A percentile compares a stretch with the other conserved stretches of the same genome.
Evolutionary conservation across 225 moss, liverwort and hornwort species (phyloP).

Genomic region (Pleurozium schreberi): DNA sequence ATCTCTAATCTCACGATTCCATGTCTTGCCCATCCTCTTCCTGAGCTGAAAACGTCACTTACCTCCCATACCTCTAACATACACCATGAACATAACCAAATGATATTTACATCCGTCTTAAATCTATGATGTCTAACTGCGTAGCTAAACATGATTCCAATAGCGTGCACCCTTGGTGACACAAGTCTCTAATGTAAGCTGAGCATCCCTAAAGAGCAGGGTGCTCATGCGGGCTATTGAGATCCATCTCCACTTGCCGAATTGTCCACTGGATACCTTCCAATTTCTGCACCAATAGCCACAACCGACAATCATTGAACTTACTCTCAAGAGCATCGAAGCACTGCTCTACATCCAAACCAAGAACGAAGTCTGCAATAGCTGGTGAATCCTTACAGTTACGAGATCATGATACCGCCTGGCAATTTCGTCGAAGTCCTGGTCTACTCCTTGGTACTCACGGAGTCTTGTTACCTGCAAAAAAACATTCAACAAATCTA

Average conservation of each 20-base stretch:
- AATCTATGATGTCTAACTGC: background rate
- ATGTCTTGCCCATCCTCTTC: background rate
- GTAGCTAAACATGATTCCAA: background rate
- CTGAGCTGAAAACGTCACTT: background rate
- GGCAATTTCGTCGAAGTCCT: constrained; percentile 90
- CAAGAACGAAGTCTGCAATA: background rate
- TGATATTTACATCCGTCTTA: background rate
- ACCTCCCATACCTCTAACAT: background rate
- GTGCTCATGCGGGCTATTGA: constrained; percentile 53
- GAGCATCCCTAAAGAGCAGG: background rate
- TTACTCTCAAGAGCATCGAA: background rate
- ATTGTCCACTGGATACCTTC: constrained; percentile 96
- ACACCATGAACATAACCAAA: background rate
- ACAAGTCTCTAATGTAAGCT: background rate
- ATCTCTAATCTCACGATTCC: background rate
- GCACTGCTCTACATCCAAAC: background rate
- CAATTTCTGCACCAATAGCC: constrained; percentile 53
- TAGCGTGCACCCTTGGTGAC: background rate
- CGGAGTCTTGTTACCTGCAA: constrained; percentile 78
- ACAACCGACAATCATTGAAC: background rate
- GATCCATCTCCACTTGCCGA: constrained; percentile 89
- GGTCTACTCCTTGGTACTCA: constrained; percentile 92
- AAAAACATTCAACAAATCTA: background rate
- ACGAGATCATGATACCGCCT: constrained; percentile 83
- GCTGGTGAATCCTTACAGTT: constrained; percentile 28